A percentile compares a stretch with the other conserved stretches of the same genome.
Conservation (phyloP, 352 stramenopile genomes). For the Phytophthora pseudosyringae region DNA sequence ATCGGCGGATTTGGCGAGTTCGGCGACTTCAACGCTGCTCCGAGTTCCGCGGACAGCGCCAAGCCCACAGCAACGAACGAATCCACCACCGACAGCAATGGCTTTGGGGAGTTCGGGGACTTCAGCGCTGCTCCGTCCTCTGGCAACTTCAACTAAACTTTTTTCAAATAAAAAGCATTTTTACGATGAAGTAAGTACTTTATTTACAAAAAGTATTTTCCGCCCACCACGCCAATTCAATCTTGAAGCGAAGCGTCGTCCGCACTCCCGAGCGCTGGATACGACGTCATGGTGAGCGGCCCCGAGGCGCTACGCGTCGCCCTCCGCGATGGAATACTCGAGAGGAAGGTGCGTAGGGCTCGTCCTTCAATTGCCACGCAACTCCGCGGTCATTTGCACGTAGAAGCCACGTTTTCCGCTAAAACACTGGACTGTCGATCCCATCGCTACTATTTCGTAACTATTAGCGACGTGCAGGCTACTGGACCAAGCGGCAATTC, state of each 20-base stretch:
- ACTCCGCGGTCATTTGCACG: neutral
- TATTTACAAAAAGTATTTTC: slow-evolving; percentile 15
- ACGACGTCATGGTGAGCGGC: slow-evolving; percentile 66
- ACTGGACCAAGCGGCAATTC: slow-evolving; percentile 86
- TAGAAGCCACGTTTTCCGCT: slow-evolving; percentile 12
- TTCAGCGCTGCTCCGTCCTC: slow-evolving; percentile 37
- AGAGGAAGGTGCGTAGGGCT: slow-evolving; percentile 56
- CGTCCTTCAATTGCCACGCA: neutral
- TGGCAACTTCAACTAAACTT: slow-evolving; percentile 36
- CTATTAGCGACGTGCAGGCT: slow-evolving; percentile 60
- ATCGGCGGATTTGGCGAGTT: slow-evolving; percentile 30
- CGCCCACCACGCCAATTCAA: slow-evolving; percentile 11
- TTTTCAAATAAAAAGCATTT: slow-evolving; percentile 32
- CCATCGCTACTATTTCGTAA: slow-evolving; percentile 19
- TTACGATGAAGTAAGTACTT: neutral
- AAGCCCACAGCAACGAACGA: slow-evolving; percentile 20
- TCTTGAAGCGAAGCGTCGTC: slow-evolving; percentile 43
- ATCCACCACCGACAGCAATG: slow-evolving; percentile 6
- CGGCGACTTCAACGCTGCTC: slow-evolving; percentile 27
- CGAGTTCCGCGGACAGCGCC: slow-evolving; percentile 6
- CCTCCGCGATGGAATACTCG: slow-evolving; percentile 63
- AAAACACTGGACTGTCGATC: slow-evolving; percentile 10
- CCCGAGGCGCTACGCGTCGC: slow-evolving; percentile 59
- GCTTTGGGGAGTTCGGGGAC: slow-evolving; percentile 29
- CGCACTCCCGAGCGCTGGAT: slow-evolving; percentile 3